These are phyloP conservation scores for Heracleum sosnowskyi DNA, from an alignment of 129 eudicot genomes.

Conservation along the genomic window DNA sequence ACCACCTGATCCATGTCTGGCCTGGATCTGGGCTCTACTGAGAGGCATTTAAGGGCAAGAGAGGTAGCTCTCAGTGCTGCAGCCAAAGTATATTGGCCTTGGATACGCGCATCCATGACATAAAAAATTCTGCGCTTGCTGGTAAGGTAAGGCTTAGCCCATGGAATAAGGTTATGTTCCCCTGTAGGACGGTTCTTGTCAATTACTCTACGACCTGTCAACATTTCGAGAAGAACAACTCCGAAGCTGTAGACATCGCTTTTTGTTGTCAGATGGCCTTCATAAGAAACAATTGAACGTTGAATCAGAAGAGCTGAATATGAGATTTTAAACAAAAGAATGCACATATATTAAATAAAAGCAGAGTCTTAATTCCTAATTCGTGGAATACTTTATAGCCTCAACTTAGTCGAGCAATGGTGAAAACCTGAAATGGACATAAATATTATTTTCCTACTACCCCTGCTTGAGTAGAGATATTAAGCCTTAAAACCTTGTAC, in stretches of 20 bases:
- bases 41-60: slow-evolving; percentile 67
- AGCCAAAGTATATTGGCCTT: slow-evolving; percentile 55
- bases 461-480: neutral
- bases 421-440: neutral
- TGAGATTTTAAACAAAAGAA: neutral
- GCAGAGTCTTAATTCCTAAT: neutral
- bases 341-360: neutral
- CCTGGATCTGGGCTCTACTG: slow-evolving; percentile 47
- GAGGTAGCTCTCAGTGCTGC: slow-evolving; percentile 47
- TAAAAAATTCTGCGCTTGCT: slow-evolving; percentile 47
- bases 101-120: slow-evolving; percentile 63
- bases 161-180: slow-evolving; percentile 66
- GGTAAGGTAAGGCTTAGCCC: slow-evolving; percentile 73
- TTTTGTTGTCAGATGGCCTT: slow-evolving; percentile 79
- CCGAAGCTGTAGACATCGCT: slow-evolving; percentile 93
- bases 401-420: neutral
- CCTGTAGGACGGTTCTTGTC: slow-evolving; percentile 65
- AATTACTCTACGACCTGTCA: slow-evolving; percentile 66
- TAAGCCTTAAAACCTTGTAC: neutral
- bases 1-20: slow-evolving; percentile 75
- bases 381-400: neutral
- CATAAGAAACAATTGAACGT: slow-evolving; percentile 13
- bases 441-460: neutral
- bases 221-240: slow-evolving; percentile 77
- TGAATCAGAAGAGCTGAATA: neutral